Percentiles rank a stretch among this genome's conserved stretches.
Evolutionary conservation across 129 eudicot species (phyloP).

Genomic region (Logfia minima): DNA sequence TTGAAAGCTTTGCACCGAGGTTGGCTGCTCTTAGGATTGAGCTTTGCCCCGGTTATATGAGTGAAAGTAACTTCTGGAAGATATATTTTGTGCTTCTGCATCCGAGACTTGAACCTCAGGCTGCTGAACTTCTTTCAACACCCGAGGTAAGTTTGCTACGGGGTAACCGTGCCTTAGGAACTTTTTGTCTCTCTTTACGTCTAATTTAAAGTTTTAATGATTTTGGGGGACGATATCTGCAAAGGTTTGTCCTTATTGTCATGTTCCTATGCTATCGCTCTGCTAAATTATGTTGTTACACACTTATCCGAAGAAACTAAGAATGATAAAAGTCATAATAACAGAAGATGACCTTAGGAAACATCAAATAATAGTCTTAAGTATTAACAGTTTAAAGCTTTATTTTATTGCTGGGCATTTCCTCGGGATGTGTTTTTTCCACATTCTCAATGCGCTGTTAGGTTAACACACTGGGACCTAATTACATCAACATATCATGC

Average conservation of each 20-base stretch:
- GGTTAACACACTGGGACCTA: not conserved
- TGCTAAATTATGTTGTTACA: not conserved
- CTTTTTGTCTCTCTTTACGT: not conserved
- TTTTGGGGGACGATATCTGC: not conserved
- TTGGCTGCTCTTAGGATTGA: slow-evolving; percentile 85
- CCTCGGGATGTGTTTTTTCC: not conserved
- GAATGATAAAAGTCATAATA: not conserved
- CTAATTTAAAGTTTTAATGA: not conserved
- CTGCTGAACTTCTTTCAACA: slow-evolving; percentile 79
- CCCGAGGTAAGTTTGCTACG: slow-evolving; percentile 54
- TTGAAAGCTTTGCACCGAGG: slow-evolving; percentile 85
- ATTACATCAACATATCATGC: not conserved
- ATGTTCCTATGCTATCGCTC: not conserved
- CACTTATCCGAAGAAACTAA: not conserved
- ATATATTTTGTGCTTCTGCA: slow-evolving; percentile 89
- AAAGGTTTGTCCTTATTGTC: not conserved
- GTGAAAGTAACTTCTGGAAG: slow-evolving; percentile 82
- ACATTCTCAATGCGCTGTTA: not conserved
- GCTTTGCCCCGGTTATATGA: slow-evolving; percentile 90
- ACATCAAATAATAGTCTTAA: not conserved
- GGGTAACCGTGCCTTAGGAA: not conserved
- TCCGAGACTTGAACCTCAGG: slow-evolving; percentile 73
- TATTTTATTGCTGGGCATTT: not conserved
- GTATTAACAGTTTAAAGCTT: slow-evolving; percentile 2
- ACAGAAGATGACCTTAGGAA: slow-evolving; percentile 1